A percentile compares a stretch with the other conserved stretches of the same genome.
These are phyloP conservation scores for Barnettozyma wickerhamii DNA, from an alignment of 805 yeast species.

Conservation along the genomic window DNA sequence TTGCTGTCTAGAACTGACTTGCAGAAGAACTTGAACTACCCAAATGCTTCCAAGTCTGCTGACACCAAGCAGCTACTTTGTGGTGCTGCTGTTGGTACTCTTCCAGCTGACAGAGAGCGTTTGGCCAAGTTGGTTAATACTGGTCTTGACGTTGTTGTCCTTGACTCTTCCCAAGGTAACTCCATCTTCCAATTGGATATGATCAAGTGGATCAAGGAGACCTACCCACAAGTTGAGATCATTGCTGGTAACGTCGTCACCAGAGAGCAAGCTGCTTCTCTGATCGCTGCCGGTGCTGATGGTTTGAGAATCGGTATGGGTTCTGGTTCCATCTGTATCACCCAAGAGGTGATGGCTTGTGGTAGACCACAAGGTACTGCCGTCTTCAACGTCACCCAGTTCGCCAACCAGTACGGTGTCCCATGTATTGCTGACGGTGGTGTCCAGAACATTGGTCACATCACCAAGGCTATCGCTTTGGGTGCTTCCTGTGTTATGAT, in stretches of 20 bases:
- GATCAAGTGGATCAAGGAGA: conserved; percentile 86
- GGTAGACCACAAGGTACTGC: conserved; percentile 99
- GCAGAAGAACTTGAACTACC: conserved; percentile 92
- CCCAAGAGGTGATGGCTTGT: conserved; percentile 99
- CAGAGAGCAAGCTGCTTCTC: conserved; percentile 96
- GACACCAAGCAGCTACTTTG: conserved; percentile 92
- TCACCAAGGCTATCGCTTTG: conserved; percentile 91
- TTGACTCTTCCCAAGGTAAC: conserved; percentile 98
- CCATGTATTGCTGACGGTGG: conserved; percentile 99
- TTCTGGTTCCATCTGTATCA: conserved; percentile 97
- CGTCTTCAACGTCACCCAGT: conserved; percentile 88
- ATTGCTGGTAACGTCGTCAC: conserved; percentile 99
- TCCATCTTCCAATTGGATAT: conserved; percentile 91
- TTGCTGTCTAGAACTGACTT: conserved; percentile 93
- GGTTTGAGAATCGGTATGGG: conserved; percentile 99
- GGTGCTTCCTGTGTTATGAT: conserved; percentile 98
- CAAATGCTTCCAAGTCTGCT: conserved; percentile 90
- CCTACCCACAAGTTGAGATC: conserved; percentile 75
- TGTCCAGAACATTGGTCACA: conserved; percentile 97
- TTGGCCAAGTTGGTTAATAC: conserved; percentile 83
- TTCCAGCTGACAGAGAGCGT: conserved; percentile 84
- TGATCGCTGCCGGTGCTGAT: conserved; percentile 95
- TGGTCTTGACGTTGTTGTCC: conserved; percentile 92
- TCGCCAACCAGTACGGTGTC: conserved; percentile 92
- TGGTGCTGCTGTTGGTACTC: conserved; percentile 98